Base-by-base conservation (phyloP, 2,329 filamentous ascomycete genomes). In the Boeremia lycopersici region DNA sequence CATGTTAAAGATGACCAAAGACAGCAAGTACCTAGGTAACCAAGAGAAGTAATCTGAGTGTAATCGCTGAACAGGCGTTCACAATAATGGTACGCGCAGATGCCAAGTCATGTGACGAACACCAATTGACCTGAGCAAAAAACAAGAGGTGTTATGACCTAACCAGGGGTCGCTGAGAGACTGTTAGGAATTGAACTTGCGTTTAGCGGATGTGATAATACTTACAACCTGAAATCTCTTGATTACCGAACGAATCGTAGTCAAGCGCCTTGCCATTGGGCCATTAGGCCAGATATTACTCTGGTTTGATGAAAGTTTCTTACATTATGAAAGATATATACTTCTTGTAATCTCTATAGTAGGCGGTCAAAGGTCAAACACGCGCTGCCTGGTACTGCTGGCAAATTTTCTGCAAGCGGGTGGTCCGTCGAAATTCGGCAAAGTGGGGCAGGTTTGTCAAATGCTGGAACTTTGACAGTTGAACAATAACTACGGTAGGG, bases 191-290 rank as follows among this genome's bases (percentile, higher is more conserved):
- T 62, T 53, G 62, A 63, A 53, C 13, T 26, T 8, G 2, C 10
- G 2, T 6, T 23, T 4, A 19, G 0, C 5, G 13, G 3, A 33
- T 13, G 11, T 11, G 41, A 11, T 39, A 33, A 4, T 53, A 48
- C 45, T 41, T 48, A 48, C 45, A 57, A 59, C 59, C 60, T 62
- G 56, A 50, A 63, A 63, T 63, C 61, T 63, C 61, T 63, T 63
- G 61, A 63, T 63, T 42, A 11, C n/a, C 29, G 26, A 4, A 2
- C 19, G 0, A 8, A 61, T 78, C 78, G 78, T 79, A 79, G 77
- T 79, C 78, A 79, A 78, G 76, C 77, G 74, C 75, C 76, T 79
- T 80, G 76, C 78, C 78, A 80, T 80, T 80, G 77, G 78, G 78
- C 78, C 78, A 80, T 57, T 54, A 53, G 59, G 48, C 56, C 53